phyloP scores from a whole-genome alignment of 2,329 filamentous ascomycete genomes.

The Arachnomyces sp. region DNA sequence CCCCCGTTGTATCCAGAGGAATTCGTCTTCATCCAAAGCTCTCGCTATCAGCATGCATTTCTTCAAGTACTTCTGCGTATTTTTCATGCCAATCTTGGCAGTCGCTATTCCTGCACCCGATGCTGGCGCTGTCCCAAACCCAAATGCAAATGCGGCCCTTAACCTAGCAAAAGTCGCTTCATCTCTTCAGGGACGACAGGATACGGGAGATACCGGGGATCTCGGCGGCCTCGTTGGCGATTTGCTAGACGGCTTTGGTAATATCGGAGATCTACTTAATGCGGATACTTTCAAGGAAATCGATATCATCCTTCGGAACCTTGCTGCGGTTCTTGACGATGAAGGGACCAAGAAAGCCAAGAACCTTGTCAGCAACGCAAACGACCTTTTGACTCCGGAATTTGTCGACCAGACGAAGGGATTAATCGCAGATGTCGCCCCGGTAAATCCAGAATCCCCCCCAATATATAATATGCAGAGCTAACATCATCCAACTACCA shows the following conservation, averaged over 20 bases:
- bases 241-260: not conserved
- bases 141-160: not conserved
- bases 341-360: constrained; percentile 6
- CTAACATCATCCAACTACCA: not conserved
- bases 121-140: not conserved
- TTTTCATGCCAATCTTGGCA: not conserved
- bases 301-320: constrained; percentile 1
- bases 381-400: constrained; percentile 3
- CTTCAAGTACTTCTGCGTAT: not conserved
- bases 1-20: too few species aligned
- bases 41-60: not conserved
- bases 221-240: constrained; percentile 1
- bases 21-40: not conserved
- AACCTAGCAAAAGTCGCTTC: not conserved
- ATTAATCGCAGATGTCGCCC: constrained; percentile 2
- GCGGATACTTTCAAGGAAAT: constrained; percentile 5
- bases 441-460: not conserved
- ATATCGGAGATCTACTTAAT: constrained; percentile 4
- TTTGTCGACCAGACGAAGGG: constrained; percentile 2
- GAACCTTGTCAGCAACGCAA: constrained; percentile 3
- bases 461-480: not conserved
- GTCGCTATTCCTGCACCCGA: not conserved
- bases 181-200: not conserved
- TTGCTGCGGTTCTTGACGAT: constrained; percentile 6
- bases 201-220: not conserved